Evolutionary conservation across 2,329 filamentous ascomycete species (phyloP).

Genomic region (Alternaria postmessia): DNA sequence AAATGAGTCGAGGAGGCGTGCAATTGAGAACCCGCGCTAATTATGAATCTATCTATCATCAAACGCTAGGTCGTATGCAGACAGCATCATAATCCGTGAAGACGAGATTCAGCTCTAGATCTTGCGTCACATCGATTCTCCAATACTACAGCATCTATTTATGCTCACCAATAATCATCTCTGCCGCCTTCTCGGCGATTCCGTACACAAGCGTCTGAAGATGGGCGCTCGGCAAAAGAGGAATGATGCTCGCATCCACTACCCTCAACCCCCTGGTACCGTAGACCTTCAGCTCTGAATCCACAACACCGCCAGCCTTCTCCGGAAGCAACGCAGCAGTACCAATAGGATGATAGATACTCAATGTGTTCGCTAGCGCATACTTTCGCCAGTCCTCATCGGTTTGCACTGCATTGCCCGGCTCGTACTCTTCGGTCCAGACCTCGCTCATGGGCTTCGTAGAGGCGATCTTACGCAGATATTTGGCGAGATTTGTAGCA

Average conservation of each 20-base stretch:
- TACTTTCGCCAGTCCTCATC: constrained; percentile 39
- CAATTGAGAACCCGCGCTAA: background rate
- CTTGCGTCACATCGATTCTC: background rate
- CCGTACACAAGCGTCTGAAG: constrained; percentile 42
- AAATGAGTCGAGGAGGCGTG: background rate
- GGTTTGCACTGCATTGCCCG: constrained; percentile 36
- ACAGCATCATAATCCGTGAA: too few relatives aligned
- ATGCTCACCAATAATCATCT: constrained; percentile 25
- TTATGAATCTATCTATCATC: background rate
- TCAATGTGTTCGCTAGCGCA: constrained; percentile 26
- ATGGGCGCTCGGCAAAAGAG: constrained; percentile 35
- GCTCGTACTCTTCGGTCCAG: constrained; percentile 41
- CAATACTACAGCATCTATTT: background rate
- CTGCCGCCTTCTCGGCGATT: constrained; percentile 38
- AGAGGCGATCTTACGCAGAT: constrained; percentile 40
- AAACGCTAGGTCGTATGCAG: background rate
- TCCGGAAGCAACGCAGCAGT: constrained; percentile 44
- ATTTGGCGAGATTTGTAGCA: constrained; percentile 26
- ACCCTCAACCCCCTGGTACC: constrained; percentile 32
- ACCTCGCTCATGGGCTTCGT: constrained; percentile 36
- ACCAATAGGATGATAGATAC: constrained; percentile 48
- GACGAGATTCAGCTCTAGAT: background rate
- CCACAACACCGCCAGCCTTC: constrained; percentile 37
- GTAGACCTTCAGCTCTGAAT: constrained; percentile 31
- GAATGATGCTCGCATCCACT: constrained; percentile 43